Evolutionary conservation across 2,329 filamentous ascomycete genomes (phyloP).

Genomic region (Ceratocystis papillata): DNA sequence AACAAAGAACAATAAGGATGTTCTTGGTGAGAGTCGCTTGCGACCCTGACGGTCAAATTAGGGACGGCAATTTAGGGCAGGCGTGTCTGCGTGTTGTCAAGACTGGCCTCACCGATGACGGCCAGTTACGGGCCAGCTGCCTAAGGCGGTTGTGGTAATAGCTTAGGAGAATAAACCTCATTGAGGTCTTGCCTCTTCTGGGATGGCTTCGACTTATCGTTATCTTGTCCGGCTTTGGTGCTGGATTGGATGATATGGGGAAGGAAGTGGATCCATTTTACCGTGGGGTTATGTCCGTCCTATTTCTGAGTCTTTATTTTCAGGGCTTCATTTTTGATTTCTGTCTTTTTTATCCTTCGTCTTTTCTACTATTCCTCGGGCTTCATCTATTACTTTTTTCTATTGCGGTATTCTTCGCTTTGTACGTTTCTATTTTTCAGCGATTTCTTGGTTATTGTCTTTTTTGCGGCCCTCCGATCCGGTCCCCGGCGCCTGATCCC

Average conservation of each 20-base stretch:
- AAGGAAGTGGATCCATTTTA: not conserved
- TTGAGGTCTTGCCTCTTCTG: slow-evolving; percentile 13
- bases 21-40: not conserved
- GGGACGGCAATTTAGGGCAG: not conserved
- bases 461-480: not conserved
- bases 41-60: not conserved
- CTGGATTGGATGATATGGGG: slow-evolving; percentile 1
- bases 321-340: slow-evolving; percentile 3
- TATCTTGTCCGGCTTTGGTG: slow-evolving; percentile 11
- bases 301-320: not conserved
- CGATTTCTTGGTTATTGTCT: not conserved
- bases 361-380: not conserved
- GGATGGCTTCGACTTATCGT: slow-evolving; percentile 14
- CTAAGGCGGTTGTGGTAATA: slow-evolving; percentile 12
- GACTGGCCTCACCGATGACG: not conserved
- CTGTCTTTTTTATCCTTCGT: not conserved
- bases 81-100: not conserved
- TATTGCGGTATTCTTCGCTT: not conserved
- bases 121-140: not conserved
- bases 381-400: not conserved
- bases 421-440: not conserved
- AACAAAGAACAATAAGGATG: not conserved
- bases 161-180: slow-evolving; percentile 12
- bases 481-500: not conserved
- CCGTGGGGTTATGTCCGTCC: not conserved